Conservation (phyloP, 2,329 filamentous ascomycete genomes). For the Zalaria obscura region DNA sequence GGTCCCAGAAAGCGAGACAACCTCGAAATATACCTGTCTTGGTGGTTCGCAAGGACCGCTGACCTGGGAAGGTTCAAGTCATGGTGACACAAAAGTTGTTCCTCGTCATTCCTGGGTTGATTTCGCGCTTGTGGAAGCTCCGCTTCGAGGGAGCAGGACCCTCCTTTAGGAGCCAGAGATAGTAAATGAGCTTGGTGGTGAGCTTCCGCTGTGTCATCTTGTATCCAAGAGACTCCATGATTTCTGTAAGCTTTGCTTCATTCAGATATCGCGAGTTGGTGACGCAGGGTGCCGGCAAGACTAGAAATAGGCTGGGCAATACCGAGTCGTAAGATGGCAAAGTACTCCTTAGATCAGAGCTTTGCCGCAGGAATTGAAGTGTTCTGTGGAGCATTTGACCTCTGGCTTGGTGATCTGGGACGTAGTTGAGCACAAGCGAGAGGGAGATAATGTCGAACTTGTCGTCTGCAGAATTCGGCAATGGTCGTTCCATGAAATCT, state of each 20-base stretch:
- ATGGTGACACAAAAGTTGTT: constrained; percentile 81
- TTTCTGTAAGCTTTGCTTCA: constrained; percentile 49
- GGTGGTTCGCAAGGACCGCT: no score
- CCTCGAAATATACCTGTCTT: no score
- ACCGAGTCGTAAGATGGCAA: constrained; percentile 9
- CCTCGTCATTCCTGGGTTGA: constrained; percentile 58
- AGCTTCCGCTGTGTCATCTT: constrained; percentile 49
- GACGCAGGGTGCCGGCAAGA: constrained; percentile 77
- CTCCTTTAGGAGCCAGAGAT: constrained; percentile 54
- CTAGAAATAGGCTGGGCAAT: constrained; percentile 67
- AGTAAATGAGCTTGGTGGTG: constrained; percentile 76
- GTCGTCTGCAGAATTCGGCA: constrained; percentile 48
- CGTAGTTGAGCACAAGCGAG: constrained; percentile 87
- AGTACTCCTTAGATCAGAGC: constrained; percentile 7
- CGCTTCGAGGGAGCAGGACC: constrained; percentile 11
- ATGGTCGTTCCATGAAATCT: constrained; percentile 81
- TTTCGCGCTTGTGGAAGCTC: constrained; percentile 56
- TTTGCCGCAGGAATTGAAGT: constrained; percentile 50
- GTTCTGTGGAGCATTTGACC: constrained; percentile 78
- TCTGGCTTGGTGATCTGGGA: constrained; percentile 58
- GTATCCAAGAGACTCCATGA: constrained; percentile 72
- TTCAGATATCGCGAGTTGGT: constrained; percentile 84
- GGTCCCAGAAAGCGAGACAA: no score
- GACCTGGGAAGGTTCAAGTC: no score
- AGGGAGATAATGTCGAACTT: constrained; percentile 82